Percentiles rank a stretch among this genome's conserved stretches.
Conservation (phyloP, 441 rosid species). For the Euphorbia corollata region DNA sequence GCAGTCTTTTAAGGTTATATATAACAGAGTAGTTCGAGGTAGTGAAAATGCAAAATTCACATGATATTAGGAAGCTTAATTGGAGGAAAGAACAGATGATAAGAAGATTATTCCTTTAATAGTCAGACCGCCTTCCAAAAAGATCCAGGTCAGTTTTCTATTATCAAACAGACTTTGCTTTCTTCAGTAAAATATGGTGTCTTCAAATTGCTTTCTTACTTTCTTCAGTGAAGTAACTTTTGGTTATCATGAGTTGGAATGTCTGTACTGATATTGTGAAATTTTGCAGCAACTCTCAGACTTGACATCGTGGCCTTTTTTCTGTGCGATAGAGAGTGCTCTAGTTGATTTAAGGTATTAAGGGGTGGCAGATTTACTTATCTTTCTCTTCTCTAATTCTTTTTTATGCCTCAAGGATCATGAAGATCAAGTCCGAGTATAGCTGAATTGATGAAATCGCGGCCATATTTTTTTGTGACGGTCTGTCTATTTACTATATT, state of each 20-base stretch:
- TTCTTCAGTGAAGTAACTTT: background rate
- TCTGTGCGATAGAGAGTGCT: background rate
- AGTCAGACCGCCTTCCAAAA: slow-evolving; percentile 17
- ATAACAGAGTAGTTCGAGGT: slow-evolving; percentile 77
- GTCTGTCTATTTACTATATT: slow-evolving; percentile 14
- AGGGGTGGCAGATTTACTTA: background rate
- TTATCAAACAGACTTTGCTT: slow-evolving; percentile 5
- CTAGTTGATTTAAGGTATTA: background rate
- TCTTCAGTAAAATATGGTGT: background rate
- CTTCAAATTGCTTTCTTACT: background rate
- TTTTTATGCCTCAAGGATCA: too few species aligned
- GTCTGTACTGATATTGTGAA: background rate
- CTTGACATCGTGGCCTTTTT: slow-evolving; percentile 8
- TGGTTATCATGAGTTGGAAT: background rate
- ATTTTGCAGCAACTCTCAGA: slow-evolving; percentile 13
- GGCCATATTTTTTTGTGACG: slow-evolving; percentile 11
- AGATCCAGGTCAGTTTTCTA: slow-evolving; percentile 35
- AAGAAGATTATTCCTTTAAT: slow-evolving; percentile 10
- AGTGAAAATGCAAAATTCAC: slow-evolving; percentile 61
- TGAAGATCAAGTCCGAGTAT: too few species aligned
- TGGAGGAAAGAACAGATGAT: slow-evolving; percentile 18
- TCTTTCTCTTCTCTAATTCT: background rate
- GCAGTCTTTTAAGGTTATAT: slow-evolving; percentile 68
- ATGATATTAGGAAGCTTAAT: slow-evolving; percentile 23
- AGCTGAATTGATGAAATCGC: slow-evolving; percentile 6